Conservation (phyloP, 192 early-diverging fungal species). For the Backusella macrospora region DNA sequence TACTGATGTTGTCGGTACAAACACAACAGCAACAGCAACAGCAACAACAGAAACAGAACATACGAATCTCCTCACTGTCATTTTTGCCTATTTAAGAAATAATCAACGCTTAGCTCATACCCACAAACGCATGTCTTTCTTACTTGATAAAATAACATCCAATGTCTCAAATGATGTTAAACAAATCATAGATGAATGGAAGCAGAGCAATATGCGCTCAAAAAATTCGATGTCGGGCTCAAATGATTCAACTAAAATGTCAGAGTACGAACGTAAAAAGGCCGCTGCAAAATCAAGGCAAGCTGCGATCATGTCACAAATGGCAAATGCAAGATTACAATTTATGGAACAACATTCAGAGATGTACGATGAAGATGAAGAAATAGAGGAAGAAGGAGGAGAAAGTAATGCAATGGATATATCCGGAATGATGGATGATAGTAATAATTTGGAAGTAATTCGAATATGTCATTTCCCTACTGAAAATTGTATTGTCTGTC, state of each 20-base stretch:
- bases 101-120: slow-evolving; percentile 66
- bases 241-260: slow-evolving; percentile 32
- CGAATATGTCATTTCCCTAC: slow-evolving; percentile 67
- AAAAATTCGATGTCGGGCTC: neutral
- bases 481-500: slow-evolving; percentile 96
- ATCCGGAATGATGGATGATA: slow-evolving; percentile 18
- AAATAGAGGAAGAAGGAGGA: slow-evolving; percentile 50
- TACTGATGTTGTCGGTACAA: too few species aligned
- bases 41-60: slow-evolving; percentile 42
- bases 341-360: slow-evolving; percentile 85
- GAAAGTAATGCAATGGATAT: slow-evolving; percentile 6
- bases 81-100: slow-evolving; percentile 70
- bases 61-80: slow-evolving; percentile 66
- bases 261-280: slow-evolving; percentile 78
- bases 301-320: slow-evolving; percentile 88
- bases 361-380: slow-evolving; percentile 54
- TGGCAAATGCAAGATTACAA: slow-evolving; percentile 79
- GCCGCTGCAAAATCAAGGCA: slow-evolving; percentile 82
- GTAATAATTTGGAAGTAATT: slow-evolving; percentile 25
- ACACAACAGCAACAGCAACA: neutral
- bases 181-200: slow-evolving; percentile 44
- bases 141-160: slow-evolving; percentile 68
- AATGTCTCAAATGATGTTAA: slow-evolving; percentile 52
- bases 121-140: slow-evolving; percentile 70
- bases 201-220: neutral